Percentiles rank a stretch among this genome's conserved stretches.
Conservation (phyloP, 805 yeast species). For the Candida multigemmis region DNA sequence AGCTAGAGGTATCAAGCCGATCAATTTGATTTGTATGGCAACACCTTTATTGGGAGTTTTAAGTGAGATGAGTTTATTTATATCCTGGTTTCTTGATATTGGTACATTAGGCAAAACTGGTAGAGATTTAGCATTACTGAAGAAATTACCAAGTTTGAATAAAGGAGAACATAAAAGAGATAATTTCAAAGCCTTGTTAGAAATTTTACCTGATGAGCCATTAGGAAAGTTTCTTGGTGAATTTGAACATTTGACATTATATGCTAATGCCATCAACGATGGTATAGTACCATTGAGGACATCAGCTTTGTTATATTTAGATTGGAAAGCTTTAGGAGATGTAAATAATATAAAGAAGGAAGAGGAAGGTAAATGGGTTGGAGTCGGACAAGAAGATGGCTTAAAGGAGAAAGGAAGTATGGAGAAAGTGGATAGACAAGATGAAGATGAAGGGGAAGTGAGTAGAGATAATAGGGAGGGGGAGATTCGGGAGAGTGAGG, state of each 20-base stretch:
- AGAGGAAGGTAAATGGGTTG: constrained; percentile 5
- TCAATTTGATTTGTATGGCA: constrained; percentile 30
- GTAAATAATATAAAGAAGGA: constrained; percentile 18
- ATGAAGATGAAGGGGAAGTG: constrained; percentile 1
- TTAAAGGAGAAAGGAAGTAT: constrained; percentile 4
- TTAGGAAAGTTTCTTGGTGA: constrained; percentile 17
- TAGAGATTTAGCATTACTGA: constrained; percentile 32
- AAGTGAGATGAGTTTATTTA: constrained; percentile 28
- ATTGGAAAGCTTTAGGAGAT: constrained; percentile 33
- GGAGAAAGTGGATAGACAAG: constrained; percentile 2
- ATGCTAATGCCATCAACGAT: constrained; percentile 37
- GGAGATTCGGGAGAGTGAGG: constrained; percentile 20
- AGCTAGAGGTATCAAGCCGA: constrained; percentile 15
- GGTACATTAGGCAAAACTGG: constrained; percentile 40
- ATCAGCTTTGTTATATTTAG: constrained; percentile 31
- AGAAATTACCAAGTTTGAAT: constrained; percentile 15
- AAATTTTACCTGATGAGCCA: constrained; percentile 31
- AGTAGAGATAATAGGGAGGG: constrained; percentile 17
- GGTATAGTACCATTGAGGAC: constrained; percentile 39
- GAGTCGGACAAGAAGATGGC: constrained; percentile 1
- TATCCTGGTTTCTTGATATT: constrained; percentile 32
- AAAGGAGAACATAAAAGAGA: constrained; percentile 6
- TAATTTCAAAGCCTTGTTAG: constrained; percentile 25
- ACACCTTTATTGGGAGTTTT: constrained; percentile 34
- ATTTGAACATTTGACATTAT: constrained; percentile 26